Conservation (phyloP, 352 stramenopile species). For the Globisporangium cystogenes region DNA sequence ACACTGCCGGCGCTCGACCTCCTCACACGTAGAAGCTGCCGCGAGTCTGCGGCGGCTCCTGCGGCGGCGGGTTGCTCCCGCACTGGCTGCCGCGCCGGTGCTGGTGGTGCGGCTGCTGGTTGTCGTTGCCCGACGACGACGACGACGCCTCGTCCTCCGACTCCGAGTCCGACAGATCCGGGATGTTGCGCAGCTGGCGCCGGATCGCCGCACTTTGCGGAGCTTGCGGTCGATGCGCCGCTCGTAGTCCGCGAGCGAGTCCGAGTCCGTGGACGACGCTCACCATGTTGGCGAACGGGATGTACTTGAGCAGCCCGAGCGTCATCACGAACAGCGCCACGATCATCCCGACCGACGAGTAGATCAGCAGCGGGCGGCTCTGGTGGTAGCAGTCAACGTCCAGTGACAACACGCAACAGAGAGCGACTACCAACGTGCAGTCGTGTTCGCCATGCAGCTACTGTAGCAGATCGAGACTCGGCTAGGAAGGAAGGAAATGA, state of each 20-base stretch:
- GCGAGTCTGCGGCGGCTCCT: too few relatives aligned
- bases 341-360: constrained; percentile 66
- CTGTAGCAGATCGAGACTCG: too few relatives aligned
- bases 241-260: constrained; percentile 28
- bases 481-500: too few relatives aligned
- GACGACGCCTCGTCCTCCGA: constrained; percentile 19
- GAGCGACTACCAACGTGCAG: too few relatives aligned
- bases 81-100: not conserved
- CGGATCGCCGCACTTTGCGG: constrained; percentile 34
- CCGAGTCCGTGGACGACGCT: constrained; percentile 11
- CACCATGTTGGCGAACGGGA: constrained; percentile 61
- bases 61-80: too few relatives aligned
- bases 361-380: constrained; percentile 65
- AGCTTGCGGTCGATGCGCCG: constrained; percentile 38
- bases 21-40: not conserved
- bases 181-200: constrained; percentile 40
- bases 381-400: too few relatives aligned
- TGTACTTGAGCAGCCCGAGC: constrained; percentile 50
- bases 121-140: constrained; percentile 1
- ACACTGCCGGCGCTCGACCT: too few relatives aligned
- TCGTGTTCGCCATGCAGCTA: too few relatives aligned
- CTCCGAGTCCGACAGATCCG: constrained; percentile 37
- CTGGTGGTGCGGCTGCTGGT: not conserved
- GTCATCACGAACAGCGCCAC: constrained; percentile 60
- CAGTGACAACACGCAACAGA: too few relatives aligned